phyloP scores from a whole-genome alignment of 1,284 basidiomycete genomes.

The Erythrobasidium hasegawianum region DNA sequence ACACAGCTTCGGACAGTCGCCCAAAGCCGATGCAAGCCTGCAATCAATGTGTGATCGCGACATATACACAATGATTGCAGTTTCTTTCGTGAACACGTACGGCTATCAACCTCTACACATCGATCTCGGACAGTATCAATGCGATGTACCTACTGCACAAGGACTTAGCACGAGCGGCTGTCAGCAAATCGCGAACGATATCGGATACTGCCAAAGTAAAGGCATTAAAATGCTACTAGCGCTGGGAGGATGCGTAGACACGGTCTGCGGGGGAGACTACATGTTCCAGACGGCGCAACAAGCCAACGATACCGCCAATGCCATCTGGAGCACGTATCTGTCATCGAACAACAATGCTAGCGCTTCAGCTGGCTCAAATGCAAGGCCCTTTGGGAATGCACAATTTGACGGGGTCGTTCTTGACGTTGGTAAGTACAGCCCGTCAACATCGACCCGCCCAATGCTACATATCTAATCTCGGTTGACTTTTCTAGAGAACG shows the following conservation, averaged over 20 bases:
- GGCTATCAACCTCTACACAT: background rate
- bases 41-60: background rate
- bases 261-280: background rate
- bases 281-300: background rate
- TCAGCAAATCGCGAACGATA: background rate
- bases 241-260: background rate
- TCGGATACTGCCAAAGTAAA: background rate
- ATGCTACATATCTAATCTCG: no score
- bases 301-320: background rate
- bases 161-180: background rate
- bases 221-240: background rate
- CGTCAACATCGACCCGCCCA: no score
- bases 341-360: background rate
- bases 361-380: background rate
- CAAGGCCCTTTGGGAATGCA: background rate
- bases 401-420: background rate
- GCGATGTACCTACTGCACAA: background rate
- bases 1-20: background rate
- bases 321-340: background rate
- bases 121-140: background rate
- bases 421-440: background rate
- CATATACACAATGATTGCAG: background rate
- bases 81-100: slow-evolving; percentile 1
- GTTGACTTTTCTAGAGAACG: background rate
- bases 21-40: background rate